Evolutionary conservation across 2,329 filamentous ascomycete genomes (phyloP), one percentile per base, ranked within the genome.

Genomic region (Stagonosporopsis vannaccii): DNA sequence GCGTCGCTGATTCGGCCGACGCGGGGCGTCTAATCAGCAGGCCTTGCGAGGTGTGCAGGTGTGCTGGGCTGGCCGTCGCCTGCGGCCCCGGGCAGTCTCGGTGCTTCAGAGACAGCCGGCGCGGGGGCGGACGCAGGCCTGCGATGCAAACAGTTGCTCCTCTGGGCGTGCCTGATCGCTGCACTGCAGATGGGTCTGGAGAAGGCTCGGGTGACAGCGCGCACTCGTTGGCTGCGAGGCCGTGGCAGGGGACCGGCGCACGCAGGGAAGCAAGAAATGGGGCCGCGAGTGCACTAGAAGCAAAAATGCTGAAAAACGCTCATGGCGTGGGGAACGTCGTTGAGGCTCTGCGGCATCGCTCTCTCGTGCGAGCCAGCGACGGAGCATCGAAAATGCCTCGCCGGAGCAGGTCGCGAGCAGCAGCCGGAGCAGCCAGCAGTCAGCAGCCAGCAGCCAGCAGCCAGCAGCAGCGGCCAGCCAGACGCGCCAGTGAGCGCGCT

Each of bases 71-170:
- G 19, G 45, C 40, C 44, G 35, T 49, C 45, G 46, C 50, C 50
- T 35, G 52, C 45, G 46, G 52, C 36, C 47, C 47, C 53, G 54
- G 54, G 23, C 48, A 52, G 43, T 58, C 55, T 58, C 55, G 55
- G 55, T 49, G 49, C 44, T 58, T 53, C 48, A 52, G 48, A 49
- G 37, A 33, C 49, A 33, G 30, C 45, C 37, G 44, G 49, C 55
- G 55, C 55, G 55, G 55, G 55, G 55, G 55, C 49, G 55, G 55
- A 48, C 55, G 44, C 55, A 51, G 53, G 53, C 53, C 30, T 56
- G 53, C 53, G 47, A 51, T 56, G 53, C 53, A 56, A 56, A 56
- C 53, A 56, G 53, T 47, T 33, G 53, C 53, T 56, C 53, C 46
- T 56, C 28, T 56, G 36, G 43, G 37, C 47, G 42, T 37, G 42